A percentile compares a stretch with the other conserved stretches of the same genome.
Conservation (phyloP, 768 basidiomycete species). For the Hericium coralloides region DNA sequence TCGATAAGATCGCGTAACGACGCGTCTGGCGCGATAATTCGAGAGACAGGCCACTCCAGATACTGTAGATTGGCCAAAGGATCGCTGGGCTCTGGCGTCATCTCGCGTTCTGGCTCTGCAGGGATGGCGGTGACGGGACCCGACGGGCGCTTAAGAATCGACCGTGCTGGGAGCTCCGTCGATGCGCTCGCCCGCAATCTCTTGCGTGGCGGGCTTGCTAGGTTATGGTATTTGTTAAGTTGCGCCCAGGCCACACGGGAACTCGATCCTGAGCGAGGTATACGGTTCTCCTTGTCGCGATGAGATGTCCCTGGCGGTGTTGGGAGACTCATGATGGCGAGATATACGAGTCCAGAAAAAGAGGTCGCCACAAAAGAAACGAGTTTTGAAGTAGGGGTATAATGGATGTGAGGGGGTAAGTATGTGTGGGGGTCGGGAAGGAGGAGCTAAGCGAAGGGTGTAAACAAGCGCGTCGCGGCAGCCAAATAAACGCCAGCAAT, state of each 20-base stretch:
- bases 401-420: no score
- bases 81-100: conserved; percentile 70
- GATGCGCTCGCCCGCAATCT: conserved; percentile 22
- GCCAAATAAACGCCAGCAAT: conserved; percentile 21
- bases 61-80: conserved; percentile 57
- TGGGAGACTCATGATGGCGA: conserved; percentile 36
- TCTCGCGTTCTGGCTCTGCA: conserved; percentile 40
- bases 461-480: background rate
- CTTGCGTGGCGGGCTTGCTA: conserved; percentile 22
- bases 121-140: conserved; percentile 29
- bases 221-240: conserved; percentile 37
- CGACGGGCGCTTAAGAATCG: conserved; percentile 57
- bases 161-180: conserved; percentile 41
- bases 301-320: conserved; percentile 57
- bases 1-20: conserved; percentile 55
- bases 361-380: no score
- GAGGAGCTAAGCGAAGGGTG: no score
- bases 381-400: no score
- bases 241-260: conserved; percentile 43
- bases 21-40: conserved; percentile 42
- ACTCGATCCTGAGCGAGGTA: conserved; percentile 19
- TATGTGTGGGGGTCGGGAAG: no score
- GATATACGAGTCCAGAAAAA: background rate
- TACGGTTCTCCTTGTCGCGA: conserved; percentile 42
- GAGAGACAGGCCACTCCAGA: conserved; percentile 53